Percentiles rank a stretch among this genome's conserved stretches.
Conservation (phyloP, 2,329 filamentous ascomycete species). For the Arthrobotrys conoides region DNA sequence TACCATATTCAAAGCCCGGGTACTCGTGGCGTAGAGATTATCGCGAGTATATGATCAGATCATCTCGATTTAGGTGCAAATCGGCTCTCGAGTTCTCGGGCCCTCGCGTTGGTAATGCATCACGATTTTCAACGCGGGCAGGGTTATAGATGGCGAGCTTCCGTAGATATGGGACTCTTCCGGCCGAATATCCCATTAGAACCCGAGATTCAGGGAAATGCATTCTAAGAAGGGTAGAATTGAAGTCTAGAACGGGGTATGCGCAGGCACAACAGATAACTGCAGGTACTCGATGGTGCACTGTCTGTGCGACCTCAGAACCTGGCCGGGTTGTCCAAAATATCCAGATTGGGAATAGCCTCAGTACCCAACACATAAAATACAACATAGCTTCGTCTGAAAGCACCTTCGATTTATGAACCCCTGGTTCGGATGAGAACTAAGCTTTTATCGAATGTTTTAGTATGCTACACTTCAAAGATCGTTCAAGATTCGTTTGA, state of each 20-base stretch:
- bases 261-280: background rate
- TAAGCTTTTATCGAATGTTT: constrained; percentile 2
- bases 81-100: constrained; percentile 1
- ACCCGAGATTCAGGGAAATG: background rate
- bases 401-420: background rate
- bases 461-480: background rate
- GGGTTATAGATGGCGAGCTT: background rate
- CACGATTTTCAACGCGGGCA: background rate
- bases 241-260: constrained; percentile 13
- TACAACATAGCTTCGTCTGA: constrained; percentile 31
- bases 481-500: constrained; percentile 7
- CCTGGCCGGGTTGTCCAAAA: constrained; percentile 1
- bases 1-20: background rate
- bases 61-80: constrained; percentile 43
- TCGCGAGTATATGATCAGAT: constrained; percentile 31
- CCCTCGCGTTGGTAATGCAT: background rate
- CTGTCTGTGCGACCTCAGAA: constrained; percentile 17
- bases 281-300: background rate
- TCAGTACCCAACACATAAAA: constrained; percentile 36
- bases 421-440: background rate
- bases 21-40: constrained; percentile 15
- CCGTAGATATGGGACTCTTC: background rate
- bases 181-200: background rate
- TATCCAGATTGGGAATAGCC: constrained; percentile 17
- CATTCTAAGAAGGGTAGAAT: background rate